Base-by-base conservation (phyloP, 805 yeast species). In the Lipomyces japonicus region DNA sequence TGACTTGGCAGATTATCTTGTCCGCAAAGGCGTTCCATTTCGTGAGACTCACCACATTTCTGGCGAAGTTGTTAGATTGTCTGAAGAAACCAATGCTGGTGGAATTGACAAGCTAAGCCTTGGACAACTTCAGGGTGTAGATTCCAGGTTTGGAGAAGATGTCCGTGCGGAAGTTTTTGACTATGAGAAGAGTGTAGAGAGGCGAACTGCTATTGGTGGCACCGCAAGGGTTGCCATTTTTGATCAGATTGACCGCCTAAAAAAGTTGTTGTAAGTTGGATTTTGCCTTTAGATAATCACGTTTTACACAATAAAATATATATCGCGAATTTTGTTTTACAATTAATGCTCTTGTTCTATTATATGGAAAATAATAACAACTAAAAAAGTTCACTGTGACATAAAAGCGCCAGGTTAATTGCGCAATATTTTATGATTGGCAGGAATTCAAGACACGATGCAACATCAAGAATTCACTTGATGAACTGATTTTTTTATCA, bases 41-140 rank as follows among this genome's bases (percentile, higher is more conserved):
- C 87, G 99, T 75, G 97, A 93, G 72, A 93, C 98, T 1, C 99
- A 93, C 72, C 97, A 93, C 69, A 93, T 93, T 55, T 88, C 97
- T 4, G 99, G 99, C 50, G 96, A 89, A 69, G 93, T 97, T 72
- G 99, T 93, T 40, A 81, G 95, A 56, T 69, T 72, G 39, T 96
- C 97, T 4, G 99, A 93, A 73, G 90, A 79, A 53, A 70, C 75
- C 53, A 77, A 77, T 19, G 72, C 87, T 38, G 72, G 83, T 5
- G 97, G 97, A 46, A 93, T 93, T 66, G 97, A 93, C 68, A 73
- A 89, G 67, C 75, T 93, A 63, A 69, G 85, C 3, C 67, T 86
- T 44, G 84, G 77, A 45, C 96, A 91, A 68, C 88, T 85, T 69
- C 74, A 88, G 68, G 60, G 70, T 31, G 90, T 93, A 59, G 97